Conservation (phyloP, 2,329 filamentous ascomycete species). For the Aspergillus novoparasiticus region DNA sequence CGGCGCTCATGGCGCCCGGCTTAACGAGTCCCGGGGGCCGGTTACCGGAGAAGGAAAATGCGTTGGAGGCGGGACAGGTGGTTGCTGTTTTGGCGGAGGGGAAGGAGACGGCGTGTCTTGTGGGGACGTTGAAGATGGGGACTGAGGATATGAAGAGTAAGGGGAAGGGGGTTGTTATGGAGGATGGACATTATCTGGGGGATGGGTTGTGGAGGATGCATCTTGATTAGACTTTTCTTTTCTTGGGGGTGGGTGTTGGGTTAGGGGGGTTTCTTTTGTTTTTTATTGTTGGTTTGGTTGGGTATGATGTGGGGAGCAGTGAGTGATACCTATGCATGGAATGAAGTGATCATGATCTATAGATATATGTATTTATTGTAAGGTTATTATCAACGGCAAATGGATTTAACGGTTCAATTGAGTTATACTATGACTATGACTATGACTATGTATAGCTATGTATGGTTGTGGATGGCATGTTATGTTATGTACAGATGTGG, state of each 20-base stretch:
- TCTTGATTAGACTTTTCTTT: constrained; percentile 49
- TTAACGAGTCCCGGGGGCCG: constrained; percentile 81
- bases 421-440: not conserved
- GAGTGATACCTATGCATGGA: constrained; percentile 3
- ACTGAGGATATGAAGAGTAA: constrained; percentile 92
- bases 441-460: not conserved
- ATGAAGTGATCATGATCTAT: constrained; percentile 5
- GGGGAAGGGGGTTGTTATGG: constrained; percentile 91
- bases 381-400: constrained; percentile 2
- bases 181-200: constrained; percentile 89
- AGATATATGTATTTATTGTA: not conserved
- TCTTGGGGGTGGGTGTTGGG: not conserved
- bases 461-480: not conserved
- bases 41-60: constrained; percentile 65
- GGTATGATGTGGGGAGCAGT: not conserved
- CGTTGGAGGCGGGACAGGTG: constrained; percentile 77
- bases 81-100: constrained; percentile 92
- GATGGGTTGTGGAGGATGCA: constrained; percentile 87
- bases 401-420: not conserved
- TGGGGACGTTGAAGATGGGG: constrained; percentile 79
- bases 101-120: constrained; percentile 86
- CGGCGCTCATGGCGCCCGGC: constrained; percentile 94
- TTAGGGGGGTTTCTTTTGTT: not conserved
- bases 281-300: not conserved
- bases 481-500: constrained; percentile 6